Conservation (phyloP, 768 basidiomycete species). For the Lanmaoa rubissima region DNA sequence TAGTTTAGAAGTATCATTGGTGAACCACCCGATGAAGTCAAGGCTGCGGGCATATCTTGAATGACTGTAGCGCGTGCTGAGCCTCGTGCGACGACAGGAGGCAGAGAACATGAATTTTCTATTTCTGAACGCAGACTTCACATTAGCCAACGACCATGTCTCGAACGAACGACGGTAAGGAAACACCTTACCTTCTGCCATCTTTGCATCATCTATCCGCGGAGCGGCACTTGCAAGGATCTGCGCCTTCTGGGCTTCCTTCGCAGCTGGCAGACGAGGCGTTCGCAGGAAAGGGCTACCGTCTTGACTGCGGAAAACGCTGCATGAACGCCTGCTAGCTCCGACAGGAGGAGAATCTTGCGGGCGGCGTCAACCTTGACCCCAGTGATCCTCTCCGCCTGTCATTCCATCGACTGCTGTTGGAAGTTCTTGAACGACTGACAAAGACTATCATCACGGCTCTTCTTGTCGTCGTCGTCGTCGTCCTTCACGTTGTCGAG, state of each 20-base stretch:
- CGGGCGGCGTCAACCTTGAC: conserved; percentile 10
- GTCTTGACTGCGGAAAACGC: conserved; percentile 11
- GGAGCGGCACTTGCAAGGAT: neutral
- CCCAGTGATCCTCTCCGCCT: neutral
- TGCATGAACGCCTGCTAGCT: neutral
- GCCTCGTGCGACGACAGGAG: neutral
- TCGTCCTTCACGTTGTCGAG: neutral
- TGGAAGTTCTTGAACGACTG: neutral
- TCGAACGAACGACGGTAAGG: no score
- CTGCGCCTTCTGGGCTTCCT: no score
- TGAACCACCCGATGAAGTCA: neutral
- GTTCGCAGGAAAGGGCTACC: no score
- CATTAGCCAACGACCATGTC: neutral
- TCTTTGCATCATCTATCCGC: neutral
- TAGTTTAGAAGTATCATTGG: neutral
- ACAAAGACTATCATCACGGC: neutral
- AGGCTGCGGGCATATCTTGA: neutral
- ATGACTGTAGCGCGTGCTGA: neutral
- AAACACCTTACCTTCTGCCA: conserved; percentile 2
- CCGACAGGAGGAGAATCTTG: conserved; percentile 15
- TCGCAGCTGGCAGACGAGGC: neutral
- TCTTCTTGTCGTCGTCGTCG: conserved; percentile 1
- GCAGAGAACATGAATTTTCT: neutral
- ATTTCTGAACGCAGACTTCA: neutral
- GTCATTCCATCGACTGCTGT: neutral